phyloP scores from a whole-genome alignment of 2,329 filamentous ascomycete species.

The Penicillium brevicompactum region DNA sequence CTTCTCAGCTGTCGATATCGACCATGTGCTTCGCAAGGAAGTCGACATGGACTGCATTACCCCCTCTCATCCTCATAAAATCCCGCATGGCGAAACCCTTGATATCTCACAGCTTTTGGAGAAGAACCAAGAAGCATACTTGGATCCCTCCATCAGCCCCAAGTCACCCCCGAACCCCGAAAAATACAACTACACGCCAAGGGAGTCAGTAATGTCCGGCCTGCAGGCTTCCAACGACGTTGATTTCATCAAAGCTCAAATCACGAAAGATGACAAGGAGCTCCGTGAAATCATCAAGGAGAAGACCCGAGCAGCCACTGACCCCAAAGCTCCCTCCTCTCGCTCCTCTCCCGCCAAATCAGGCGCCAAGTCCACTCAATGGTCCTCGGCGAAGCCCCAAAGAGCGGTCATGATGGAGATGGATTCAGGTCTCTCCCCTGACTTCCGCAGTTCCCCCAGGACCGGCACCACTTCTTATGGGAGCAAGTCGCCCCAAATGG shows the following conservation, averaged over 20 bases:
- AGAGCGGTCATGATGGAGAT: slow-evolving; percentile 49
- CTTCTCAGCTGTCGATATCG: slow-evolving; percentile 94
- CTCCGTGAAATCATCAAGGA: slow-evolving; percentile 71
- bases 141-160: slow-evolving; percentile 68
- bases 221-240: slow-evolving; percentile 60
- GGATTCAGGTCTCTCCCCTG: slow-evolving; percentile 37
- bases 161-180: slow-evolving; percentile 61
- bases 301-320: slow-evolving; percentile 44
- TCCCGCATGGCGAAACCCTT: slow-evolving; percentile 81
- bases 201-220: slow-evolving; percentile 76
- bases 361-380: slow-evolving; percentile 29
- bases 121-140: slow-evolving; percentile 67
- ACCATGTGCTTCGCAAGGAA: slow-evolving; percentile 94
- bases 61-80: slow-evolving; percentile 76
- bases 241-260: slow-evolving; percentile 80
- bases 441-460: slow-evolving; percentile 29
- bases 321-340: slow-evolving; percentile 19
- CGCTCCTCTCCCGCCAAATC: slow-evolving; percentile 25
- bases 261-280: slow-evolving; percentile 72
- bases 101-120: slow-evolving; percentile 78
- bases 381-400: slow-evolving; percentile 44
- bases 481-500: slow-evolving; percentile 36
- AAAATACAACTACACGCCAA: slow-evolving; percentile 67
- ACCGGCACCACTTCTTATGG: slow-evolving; percentile 15
- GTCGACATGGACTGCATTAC: slow-evolving; percentile 98